Evolutionary conservation across 2,329 filamentous ascomycete species (phyloP).

Genomic region (Colletotrichum nymphaeae): DNA sequence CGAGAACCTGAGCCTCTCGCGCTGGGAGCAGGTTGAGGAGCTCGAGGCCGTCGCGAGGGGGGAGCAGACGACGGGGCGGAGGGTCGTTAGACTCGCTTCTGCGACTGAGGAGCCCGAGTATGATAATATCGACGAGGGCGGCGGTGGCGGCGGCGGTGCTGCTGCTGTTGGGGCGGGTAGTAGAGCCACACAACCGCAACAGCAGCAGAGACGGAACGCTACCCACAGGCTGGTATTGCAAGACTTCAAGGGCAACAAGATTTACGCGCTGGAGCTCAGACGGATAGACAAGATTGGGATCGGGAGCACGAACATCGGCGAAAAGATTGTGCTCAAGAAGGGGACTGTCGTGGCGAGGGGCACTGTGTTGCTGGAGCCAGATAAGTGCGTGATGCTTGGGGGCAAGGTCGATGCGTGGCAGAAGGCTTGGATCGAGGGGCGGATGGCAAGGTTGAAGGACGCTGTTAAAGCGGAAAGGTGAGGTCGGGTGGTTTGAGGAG

Average conservation of each 20-base stretch:
- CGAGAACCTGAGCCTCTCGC: conserved; percentile 81
- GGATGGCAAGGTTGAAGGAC: conserved; percentile 76
- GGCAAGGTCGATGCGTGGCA: conserved; percentile 89
- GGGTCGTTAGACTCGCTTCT: conserved; percentile 77
- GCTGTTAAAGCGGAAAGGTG: conserved; percentile 57
- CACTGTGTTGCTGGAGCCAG: conserved; percentile 80
- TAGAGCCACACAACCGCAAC: conserved; percentile 16
- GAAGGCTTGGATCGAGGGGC: conserved; percentile 77
- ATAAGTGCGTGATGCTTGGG: conserved; percentile 78
- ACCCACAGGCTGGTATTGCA: conserved; percentile 87
- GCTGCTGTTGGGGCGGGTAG: background rate
- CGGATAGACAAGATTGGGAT: conserved; percentile 74
- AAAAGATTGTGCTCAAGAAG: conserved; percentile 80
- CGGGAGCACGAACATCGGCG: conserved; percentile 76
- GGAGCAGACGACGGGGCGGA: conserved; percentile 79
- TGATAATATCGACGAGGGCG: conserved; percentile 48
- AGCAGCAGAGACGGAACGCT: conserved; percentile 55
- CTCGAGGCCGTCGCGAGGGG: conserved; percentile 80
- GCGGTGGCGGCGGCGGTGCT: conserved; percentile 4
- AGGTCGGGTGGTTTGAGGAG: no score
- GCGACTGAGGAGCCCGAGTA: conserved; percentile 63
- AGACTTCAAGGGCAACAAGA: conserved; percentile 76
- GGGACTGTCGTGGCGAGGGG: conserved; percentile 78
- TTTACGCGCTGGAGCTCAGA: conserved; percentile 79
- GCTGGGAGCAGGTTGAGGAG: conserved; percentile 89